Percentiles rank a stretch among this genome's conserved stretches.
Evolutionary conservation across 108 stramenopile genomes (phyloP).

Genomic region (Fistulifera solaris): DNA sequence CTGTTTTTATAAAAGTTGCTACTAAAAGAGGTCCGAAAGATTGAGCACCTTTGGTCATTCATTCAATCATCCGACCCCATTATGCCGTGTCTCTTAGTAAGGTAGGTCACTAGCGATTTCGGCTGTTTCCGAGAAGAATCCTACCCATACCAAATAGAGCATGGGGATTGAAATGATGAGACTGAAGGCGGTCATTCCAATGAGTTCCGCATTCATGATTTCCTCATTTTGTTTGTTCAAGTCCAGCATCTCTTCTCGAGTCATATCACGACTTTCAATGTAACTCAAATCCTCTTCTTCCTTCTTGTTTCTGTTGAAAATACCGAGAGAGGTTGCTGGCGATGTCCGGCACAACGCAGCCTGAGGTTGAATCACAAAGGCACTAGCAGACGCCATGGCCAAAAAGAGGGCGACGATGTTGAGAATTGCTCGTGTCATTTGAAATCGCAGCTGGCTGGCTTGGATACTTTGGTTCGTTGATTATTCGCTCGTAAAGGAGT

Average conservation of each 20-base stretch:
- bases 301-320: conserved; percentile 46
- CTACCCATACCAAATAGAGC: conserved; percentile 83
- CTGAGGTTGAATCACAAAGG: conserved; percentile 2
- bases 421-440: background rate
- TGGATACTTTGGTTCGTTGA: too few species aligned
- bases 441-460: too few species aligned
- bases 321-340: conserved; percentile 15
- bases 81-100: too few species aligned
- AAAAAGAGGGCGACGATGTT: background rate
- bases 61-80: too few species aligned
- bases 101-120: conserved; percentile 11
- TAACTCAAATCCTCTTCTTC: conserved; percentile 49
- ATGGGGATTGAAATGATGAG: conserved; percentile 69
- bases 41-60: too few species aligned
- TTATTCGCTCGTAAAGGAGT: too few species aligned
- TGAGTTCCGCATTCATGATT: conserved; percentile 77
- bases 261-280: conserved; percentile 75
- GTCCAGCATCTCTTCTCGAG: conserved; percentile 71
- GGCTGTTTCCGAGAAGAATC: conserved; percentile 62
- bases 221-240: conserved; percentile 50
- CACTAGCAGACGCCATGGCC: conserved; percentile 1
- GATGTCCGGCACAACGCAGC: conserved; percentile 4
- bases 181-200: conserved; percentile 61
- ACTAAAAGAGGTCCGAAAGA: too few species aligned
- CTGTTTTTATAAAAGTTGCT: too few species aligned